phyloP scores from a whole-genome alignment of 129 eudicot genomes.

The Centella asiatica region DNA sequence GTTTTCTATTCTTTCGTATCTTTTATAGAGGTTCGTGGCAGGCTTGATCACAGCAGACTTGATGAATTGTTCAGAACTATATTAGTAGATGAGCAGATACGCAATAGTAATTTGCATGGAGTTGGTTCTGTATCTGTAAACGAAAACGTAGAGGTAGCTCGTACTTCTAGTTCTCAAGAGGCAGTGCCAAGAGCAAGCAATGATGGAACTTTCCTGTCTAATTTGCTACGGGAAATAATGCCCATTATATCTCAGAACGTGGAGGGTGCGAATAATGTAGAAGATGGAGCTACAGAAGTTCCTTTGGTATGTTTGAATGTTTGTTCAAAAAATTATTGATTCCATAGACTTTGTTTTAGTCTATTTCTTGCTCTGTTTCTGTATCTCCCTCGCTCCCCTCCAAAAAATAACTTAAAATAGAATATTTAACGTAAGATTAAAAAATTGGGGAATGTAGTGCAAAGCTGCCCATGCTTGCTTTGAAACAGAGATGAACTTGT shows the following conservation, averaged over 20 bases:
- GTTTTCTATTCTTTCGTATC: neutral
- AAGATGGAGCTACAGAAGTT: constrained; percentile 23
- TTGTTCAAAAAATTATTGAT: too few relatives aligned
- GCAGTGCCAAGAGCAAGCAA: constrained; percentile 38
- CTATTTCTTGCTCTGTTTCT: too few relatives aligned
- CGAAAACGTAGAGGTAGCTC: constrained; percentile 22
- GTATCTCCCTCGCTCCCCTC: too few relatives aligned
- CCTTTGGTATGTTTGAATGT: constrained; percentile 17
- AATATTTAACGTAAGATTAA: neutral
- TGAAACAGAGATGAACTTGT: neutral
- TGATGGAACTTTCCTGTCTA: constrained; percentile 59
- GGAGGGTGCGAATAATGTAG: constrained; percentile 16
- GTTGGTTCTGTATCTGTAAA: constrained; percentile 11
- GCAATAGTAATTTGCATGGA: constrained; percentile 25
- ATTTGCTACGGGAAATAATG: constrained; percentile 70
- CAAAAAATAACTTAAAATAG: too few relatives aligned
- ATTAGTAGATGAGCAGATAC: constrained; percentile 36
- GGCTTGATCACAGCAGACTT: constrained; percentile 6
- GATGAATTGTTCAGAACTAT: constrained; percentile 40
- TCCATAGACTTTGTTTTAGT: too few relatives aligned
- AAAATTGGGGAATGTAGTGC: neutral
- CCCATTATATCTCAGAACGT: constrained; percentile 57
- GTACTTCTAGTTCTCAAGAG: constrained; percentile 27
- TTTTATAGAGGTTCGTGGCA: constrained; percentile 34
- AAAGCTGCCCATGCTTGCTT: neutral